phyloP scores from a whole-genome alignment of 495 filamentous ascomycete species.

The Trypethelium eluteriae region DNA sequence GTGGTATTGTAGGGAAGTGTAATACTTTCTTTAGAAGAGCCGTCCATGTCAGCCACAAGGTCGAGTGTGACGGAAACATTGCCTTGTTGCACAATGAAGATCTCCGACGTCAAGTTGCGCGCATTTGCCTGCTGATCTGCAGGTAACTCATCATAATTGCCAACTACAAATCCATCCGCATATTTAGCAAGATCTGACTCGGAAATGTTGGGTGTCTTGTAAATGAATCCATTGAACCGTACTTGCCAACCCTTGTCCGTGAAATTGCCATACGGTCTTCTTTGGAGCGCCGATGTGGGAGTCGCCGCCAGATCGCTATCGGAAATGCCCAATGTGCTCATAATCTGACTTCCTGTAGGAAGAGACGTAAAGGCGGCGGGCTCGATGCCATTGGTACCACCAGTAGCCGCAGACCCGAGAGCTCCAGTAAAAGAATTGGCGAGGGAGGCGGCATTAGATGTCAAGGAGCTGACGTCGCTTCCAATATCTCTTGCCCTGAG shows the following conservation, averaged over 20 bases:
- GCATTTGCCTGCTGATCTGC: conserved; percentile 55
- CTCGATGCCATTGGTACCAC: conserved; percentile 6
- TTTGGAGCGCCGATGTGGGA: conserved; percentile 64
- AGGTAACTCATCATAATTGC: conserved; percentile 51
- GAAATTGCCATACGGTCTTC: conserved; percentile 74
- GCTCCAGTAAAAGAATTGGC: conserved; percentile 2
- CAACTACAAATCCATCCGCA: conserved; percentile 62
- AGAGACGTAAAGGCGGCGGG: conserved; percentile 25
- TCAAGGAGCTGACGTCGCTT: not conserved
- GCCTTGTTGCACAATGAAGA: conserved; percentile 64
- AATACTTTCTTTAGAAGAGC: conserved; percentile 49
- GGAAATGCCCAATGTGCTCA: conserved; percentile 51
- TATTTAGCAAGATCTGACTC: conserved; percentile 54
- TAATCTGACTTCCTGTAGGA: conserved; percentile 52
- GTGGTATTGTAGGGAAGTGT: conserved; percentile 53
- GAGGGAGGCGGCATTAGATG: not conserved
- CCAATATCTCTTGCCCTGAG: not conserved
- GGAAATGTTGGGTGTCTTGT: conserved; percentile 63
- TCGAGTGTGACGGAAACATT: conserved; percentile 55
- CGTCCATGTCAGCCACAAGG: conserved; percentile 49
- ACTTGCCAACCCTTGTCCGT: conserved; percentile 69
- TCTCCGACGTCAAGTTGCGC: conserved; percentile 61
- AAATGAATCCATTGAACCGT: conserved; percentile 69
- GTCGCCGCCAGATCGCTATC: conserved; percentile 48
- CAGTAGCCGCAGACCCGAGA: not conserved